phyloP scores from a whole-genome alignment of 768 basidiomycete genomes.

The Boletus tomentosulus region DNA sequence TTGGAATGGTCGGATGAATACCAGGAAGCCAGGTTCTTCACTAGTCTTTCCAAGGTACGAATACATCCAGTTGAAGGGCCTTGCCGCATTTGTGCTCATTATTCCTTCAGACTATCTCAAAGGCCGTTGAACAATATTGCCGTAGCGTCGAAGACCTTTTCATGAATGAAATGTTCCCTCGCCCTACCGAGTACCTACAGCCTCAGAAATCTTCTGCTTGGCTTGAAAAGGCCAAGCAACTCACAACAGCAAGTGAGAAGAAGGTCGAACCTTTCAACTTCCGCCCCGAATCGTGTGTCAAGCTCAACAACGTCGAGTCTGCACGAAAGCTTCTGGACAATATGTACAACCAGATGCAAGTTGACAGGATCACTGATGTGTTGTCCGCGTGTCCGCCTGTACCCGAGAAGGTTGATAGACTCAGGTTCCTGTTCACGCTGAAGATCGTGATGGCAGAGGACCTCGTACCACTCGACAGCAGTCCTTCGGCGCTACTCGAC shows the following conservation, averaged over 20 bases:
- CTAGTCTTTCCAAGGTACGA: conserved; percentile 78
- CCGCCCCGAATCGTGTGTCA: conserved; percentile 89
- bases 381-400: conserved; percentile 60
- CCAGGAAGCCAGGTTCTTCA: conserved; percentile 87
- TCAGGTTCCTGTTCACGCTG: conserved; percentile 84
- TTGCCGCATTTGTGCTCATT: neutral
- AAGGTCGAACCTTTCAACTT: conserved; percentile 96
- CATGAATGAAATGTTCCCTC: conserved; percentile 93
- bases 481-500: conserved; percentile 76
- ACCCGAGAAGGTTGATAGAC: conserved; percentile 62
- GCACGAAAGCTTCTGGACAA: conserved; percentile 88
- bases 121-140: conserved; percentile 90
- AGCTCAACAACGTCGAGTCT: conserved; percentile 95
- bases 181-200: conserved; percentile 70
- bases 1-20: conserved; percentile 91
- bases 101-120: conserved; percentile 71
- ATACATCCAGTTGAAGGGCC: neutral
- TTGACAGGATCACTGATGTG: conserved; percentile 75
- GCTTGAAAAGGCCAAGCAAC: conserved; percentile 80
- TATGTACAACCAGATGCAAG: conserved; percentile 89
- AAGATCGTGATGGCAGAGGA: conserved; percentile 92
- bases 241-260: conserved; percentile 77
- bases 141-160: conserved; percentile 83
- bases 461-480: conserved; percentile 71
- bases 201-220: conserved; percentile 86